phyloP scores from a whole-genome alignment of 345 rosid genomes.

The Salix viminalis region DNA sequence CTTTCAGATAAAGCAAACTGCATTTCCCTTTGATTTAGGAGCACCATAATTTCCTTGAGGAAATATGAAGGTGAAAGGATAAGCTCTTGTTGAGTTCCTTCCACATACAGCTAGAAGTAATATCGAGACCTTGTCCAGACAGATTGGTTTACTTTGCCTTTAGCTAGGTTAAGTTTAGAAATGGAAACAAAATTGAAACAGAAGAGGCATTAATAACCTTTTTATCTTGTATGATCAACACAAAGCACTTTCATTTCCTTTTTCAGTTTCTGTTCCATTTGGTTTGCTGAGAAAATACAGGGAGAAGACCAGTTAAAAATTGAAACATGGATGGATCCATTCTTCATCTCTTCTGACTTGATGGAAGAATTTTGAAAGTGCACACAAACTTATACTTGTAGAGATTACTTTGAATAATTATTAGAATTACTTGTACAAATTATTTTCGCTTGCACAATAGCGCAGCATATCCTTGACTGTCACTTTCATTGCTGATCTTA shows the following conservation, averaged over 20 bases:
- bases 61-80: neutral
- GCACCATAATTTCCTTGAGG: neutral
- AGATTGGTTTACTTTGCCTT: neutral
- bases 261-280: slow-evolving; percentile 41
- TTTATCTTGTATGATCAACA: slow-evolving; percentile 38
- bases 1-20: neutral
- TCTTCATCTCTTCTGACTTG: neutral
- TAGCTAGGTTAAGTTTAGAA: neutral
- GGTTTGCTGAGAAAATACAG: slow-evolving; percentile 43
- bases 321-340: neutral
- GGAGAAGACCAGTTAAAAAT: slow-evolving; percentile 23
- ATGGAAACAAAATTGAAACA: neutral
- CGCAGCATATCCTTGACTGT: neutral
- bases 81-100: neutral
- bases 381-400: slow-evolving; percentile 9
- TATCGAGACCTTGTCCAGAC: neutral
- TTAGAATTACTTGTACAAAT: neutral
- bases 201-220: slow-evolving; percentile 24
- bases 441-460: too few species aligned
- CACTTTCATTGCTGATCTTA: neutral
- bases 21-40: neutral
- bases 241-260: slow-evolving; percentile 35
- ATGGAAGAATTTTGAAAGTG: neutral
- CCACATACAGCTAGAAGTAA: neutral
- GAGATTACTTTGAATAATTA: neutral